Percentiles rank a stretch among this genome's conserved stretches.
Conservation (phyloP, 495 filamentous ascomycete genomes). For the Hypoxylon cercidicola region DNA sequence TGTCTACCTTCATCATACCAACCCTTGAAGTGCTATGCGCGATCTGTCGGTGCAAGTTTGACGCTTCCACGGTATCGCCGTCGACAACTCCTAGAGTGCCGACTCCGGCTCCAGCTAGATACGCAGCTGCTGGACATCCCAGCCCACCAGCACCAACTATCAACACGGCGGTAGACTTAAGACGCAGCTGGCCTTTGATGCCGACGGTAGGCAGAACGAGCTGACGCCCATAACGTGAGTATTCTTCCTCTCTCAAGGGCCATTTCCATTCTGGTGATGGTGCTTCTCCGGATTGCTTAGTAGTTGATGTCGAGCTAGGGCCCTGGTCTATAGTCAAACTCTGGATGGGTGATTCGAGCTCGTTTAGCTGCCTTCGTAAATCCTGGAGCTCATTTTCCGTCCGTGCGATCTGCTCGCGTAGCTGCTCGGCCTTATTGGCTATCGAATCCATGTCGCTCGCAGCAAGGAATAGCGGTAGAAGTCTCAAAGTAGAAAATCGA, state of each 20-base stretch:
- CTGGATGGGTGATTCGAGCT: constrained; percentile 42
- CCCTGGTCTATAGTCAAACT: constrained; percentile 12
- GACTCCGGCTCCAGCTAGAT: constrained; percentile 87
- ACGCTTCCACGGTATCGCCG: constrained; percentile 85
- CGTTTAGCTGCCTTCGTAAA: constrained; percentile 49
- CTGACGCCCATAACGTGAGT: constrained; percentile 88
- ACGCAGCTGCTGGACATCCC: constrained; percentile 90
- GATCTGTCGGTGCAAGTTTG: constrained; percentile 94
- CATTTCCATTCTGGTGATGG: constrained; percentile 55
- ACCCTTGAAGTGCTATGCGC: constrained; percentile 76
- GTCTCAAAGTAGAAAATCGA: constrained; percentile 2
- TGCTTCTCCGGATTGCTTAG: constrained; percentile 10
- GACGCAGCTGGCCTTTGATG: constrained; percentile 79
- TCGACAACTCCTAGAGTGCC: constrained; percentile 87
- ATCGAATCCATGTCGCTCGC: constrained; percentile 26
- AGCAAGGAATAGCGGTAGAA: constrained; percentile 4
- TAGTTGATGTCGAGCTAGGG: background rate
- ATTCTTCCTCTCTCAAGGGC: constrained; percentile 74
- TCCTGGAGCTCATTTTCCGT: constrained; percentile 48
- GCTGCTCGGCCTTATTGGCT: constrained; percentile 34
- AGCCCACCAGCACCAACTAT: constrained; percentile 93
- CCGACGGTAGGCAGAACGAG: constrained; percentile 91
- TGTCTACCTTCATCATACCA: constrained; percentile 84
- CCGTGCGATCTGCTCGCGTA: constrained; percentile 46
- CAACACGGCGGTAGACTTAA: constrained; percentile 76